These are phyloP conservation scores for Mortierella alpina DNA, from an alignment of 192 early-diverging fungal species.

Conservation along the genomic window DNA sequence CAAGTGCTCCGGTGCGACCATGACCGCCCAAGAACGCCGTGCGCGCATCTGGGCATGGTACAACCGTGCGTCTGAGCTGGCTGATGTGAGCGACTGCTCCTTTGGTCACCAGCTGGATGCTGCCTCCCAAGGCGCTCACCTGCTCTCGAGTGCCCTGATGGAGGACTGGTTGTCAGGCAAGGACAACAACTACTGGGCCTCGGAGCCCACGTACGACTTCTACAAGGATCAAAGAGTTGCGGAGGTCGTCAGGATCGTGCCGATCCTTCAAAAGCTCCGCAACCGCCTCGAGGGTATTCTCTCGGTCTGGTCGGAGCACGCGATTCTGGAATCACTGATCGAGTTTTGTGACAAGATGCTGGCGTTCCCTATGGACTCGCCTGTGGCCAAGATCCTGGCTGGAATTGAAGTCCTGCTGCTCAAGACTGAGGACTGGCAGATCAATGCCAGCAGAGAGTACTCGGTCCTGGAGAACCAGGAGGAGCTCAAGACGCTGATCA, in stretches of 20 bases:
- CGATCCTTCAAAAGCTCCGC: slow-evolving; percentile 72
- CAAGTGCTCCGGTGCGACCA: slow-evolving; percentile 22
- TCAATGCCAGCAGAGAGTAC: slow-evolving; percentile 83
- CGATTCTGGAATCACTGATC: slow-evolving; percentile 82
- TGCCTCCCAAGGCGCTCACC: slow-evolving; percentile 59
- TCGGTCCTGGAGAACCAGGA: slow-evolving; percentile 78
- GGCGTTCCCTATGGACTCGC: slow-evolving; percentile 79
- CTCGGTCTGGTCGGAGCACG: slow-evolving; percentile 91
- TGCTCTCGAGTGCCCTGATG: slow-evolving; percentile 65
- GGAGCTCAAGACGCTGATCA: slow-evolving; percentile 77
- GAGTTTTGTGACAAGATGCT: slow-evolving; percentile 68
- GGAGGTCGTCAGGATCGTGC: slow-evolving; percentile 74
- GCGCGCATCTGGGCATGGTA: slow-evolving; percentile 55
- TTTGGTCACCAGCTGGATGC: slow-evolving; percentile 61
- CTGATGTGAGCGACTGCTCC: slow-evolving; percentile 55
- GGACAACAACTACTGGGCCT: slow-evolving; percentile 49
- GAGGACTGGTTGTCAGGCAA: slow-evolving; percentile 56
- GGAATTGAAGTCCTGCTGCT: slow-evolving; percentile 89
- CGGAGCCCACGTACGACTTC: slow-evolving; percentile 84
- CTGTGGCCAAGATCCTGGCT: slow-evolving; percentile 90
- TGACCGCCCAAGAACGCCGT: slow-evolving; percentile 42
- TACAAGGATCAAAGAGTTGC: slow-evolving; percentile 85
- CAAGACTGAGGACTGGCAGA: slow-evolving; percentile 95
- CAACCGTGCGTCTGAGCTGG: slow-evolving; percentile 57
- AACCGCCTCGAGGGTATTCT: slow-evolving; percentile 70